phyloP scores from a whole-genome alignment of 768 basidiomycete species.

The Astraeus odoratus region DNA sequence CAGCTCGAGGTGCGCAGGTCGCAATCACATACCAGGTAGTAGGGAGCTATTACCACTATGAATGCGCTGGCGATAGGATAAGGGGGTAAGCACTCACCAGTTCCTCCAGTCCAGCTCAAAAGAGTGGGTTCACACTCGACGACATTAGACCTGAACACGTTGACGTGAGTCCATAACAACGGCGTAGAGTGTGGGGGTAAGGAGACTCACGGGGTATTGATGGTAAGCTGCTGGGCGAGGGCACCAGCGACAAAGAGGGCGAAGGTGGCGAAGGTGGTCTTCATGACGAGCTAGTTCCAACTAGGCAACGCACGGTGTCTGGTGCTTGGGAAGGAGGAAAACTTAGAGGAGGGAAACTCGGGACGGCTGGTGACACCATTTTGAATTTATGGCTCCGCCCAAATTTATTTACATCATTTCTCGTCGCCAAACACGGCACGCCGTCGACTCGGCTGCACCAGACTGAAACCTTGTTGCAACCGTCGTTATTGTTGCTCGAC shows the following conservation, averaged over 20 bases:
- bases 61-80: neutral
- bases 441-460: neutral
- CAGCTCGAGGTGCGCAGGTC: neutral
- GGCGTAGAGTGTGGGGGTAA: neutral
- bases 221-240: constrained; percentile 38
- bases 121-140: constrained; percentile 53
- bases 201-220: constrained; percentile 68
- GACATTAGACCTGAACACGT: constrained; percentile 33
- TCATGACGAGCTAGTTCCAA: constrained; percentile 41
- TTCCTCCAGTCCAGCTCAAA: constrained; percentile 52
- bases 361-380: constrained; percentile 12
- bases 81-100: constrained; percentile 33
- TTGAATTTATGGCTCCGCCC: constrained; percentile 28
- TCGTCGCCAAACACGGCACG: constrained; percentile 5
- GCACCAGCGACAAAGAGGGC: constrained; percentile 36
- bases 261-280: constrained; percentile 32
- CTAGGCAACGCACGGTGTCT: constrained; percentile 16
- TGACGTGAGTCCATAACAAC: constrained; percentile 2
- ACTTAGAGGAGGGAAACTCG: constrained; percentile 18
- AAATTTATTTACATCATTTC: constrained; percentile 13
- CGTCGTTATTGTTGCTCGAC: too few relatives aligned
- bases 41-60: constrained; percentile 40
- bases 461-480: too few relatives aligned
- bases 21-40: constrained; percentile 51
- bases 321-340: constrained; percentile 21